Conservation (phyloP, 1,284 basidiomycete genomes). For the Athelia sp. region DNA sequence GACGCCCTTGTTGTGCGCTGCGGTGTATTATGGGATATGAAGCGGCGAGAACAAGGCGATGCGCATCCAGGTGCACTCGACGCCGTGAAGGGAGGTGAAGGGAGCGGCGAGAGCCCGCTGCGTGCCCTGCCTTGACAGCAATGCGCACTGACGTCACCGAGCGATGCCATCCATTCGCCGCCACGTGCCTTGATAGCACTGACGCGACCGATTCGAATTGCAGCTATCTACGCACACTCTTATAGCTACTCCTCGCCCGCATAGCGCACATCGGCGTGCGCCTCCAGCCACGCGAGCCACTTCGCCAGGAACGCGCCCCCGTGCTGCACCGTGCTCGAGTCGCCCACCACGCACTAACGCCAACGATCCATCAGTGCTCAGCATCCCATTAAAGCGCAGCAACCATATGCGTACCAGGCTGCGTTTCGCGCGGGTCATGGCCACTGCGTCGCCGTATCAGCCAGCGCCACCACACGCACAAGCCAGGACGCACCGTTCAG, state of each 20-base stretch:
- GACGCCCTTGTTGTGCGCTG: too few relatives aligned
- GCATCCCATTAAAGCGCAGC: background rate
- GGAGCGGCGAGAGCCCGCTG: too few relatives aligned
- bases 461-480: conserved; percentile 1
- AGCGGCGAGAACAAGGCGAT: too few relatives aligned
- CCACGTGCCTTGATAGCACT: too few relatives aligned
- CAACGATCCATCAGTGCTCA: background rate
- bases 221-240: too few relatives aligned
- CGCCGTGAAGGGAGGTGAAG: too few relatives aligned
- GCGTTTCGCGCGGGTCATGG: conserved; percentile 91
- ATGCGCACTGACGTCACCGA: too few relatives aligned
- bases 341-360: conserved; percentile 80
- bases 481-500: conserved; percentile 63
- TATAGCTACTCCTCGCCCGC: conserved; percentile 52
- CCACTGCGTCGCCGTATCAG: conserved; percentile 45
- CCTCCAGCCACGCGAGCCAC: conserved; percentile 90
- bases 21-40: too few relatives aligned
- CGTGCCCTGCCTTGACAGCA: too few relatives aligned
- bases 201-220: too few relatives aligned
- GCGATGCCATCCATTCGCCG: too few relatives aligned
- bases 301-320: conserved; percentile 80
- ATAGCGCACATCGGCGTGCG: conserved; percentile 84
- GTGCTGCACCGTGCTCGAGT: conserved; percentile 83
- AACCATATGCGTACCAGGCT: conserved; percentile 66
- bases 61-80: too few relatives aligned